These are phyloP conservation scores for Aplosporella prunicola DNA, from an alignment of 2,329 filamentous ascomycete genomes.

Conservation along the genomic window DNA sequence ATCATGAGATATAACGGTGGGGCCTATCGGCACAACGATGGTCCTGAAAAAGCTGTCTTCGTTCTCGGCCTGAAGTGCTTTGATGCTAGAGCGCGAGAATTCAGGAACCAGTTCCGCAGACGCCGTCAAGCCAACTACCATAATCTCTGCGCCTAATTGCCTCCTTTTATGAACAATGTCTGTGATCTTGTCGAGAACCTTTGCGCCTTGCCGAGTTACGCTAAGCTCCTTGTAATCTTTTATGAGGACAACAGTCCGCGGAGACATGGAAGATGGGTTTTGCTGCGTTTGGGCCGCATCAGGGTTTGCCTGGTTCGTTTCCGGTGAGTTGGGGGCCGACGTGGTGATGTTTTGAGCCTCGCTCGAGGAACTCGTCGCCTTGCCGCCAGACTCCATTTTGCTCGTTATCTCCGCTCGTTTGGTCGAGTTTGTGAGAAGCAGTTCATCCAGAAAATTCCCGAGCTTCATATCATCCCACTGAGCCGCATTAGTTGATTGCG, in stretches of 20 bases:
- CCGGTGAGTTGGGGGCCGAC: no score
- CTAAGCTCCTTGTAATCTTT: slow-evolving; percentile 73
- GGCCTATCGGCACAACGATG: slow-evolving; percentile 17
- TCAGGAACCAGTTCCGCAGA: slow-evolving; percentile 40
- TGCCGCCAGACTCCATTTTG: no score
- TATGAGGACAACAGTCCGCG: slow-evolving; percentile 60
- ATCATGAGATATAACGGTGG: no score
- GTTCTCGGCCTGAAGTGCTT: slow-evolving; percentile 35
- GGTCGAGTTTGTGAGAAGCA: slow-evolving; percentile 23
- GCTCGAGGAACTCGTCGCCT: slow-evolving; percentile 14
- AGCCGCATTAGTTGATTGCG: slow-evolving; percentile 3
- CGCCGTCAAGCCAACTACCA: slow-evolving; percentile 71
- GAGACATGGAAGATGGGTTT: no score
- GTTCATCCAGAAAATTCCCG: slow-evolving; percentile 22
- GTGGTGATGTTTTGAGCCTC: no score
- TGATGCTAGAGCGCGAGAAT: slow-evolving; percentile 35
- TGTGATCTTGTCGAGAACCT: slow-evolving; percentile 61
- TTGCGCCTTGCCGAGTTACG: slow-evolving; percentile 56
- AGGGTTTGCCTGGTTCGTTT: no score
- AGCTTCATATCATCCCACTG: slow-evolving; percentile 31
- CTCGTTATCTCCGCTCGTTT: slow-evolving; percentile 22
- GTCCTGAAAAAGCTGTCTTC: slow-evolving; percentile 25
- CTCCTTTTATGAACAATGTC: slow-evolving; percentile 63
- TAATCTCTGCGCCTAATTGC: slow-evolving; percentile 59
- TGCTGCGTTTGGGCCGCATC: no score